Evolutionary conservation across 495 filamentous ascomycete species (phyloP), one percentile per base, ranked within the genome.

Genomic region (Glarea lozoyensis): DNA sequence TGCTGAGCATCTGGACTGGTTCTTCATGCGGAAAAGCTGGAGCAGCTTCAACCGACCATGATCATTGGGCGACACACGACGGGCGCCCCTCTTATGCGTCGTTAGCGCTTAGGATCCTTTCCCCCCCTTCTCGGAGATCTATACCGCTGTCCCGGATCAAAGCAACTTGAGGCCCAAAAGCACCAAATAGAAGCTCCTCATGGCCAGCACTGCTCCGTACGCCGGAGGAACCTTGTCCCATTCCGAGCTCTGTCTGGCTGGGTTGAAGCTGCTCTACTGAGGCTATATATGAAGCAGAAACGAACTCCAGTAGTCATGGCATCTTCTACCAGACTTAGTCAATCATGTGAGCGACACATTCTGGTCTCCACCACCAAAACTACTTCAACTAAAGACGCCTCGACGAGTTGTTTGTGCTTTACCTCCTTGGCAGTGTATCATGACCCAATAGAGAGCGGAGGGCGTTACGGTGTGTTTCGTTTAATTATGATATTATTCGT

Each of bases 141-240:
- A 27, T 37, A 50, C 48, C 48, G 48, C 41, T 10, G 22, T 50
- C 18, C 48, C 48, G 42, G 37, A 33, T 29, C 25, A 29, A 29
- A n/a, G n/a, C 7, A 7, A n/a, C 7, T 29, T n/a, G n/a, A 29
- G 25, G 25, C 25, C n/a, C 25, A 29, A 29, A 20, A 17, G 23
- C 34, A 12, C 35, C 31, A 16, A 34, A 34, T 34, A 11, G 31
- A 13, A 34, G 6, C 12, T 13, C 6, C 35, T 21, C 15, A 7
- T 37, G 10, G 32, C 32, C n/a, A 11, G 31, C n/a, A 6, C 31
- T 34, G 12, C 35, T 37, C 35, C 35, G 35, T n/a, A 21, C n/a
- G 11, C 6, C 32, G 35, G 35, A 37, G 9, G 35, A 37, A 37
- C 35, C 35, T 37, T 37, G 35, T 9, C 17, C 35, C 35, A 37